These are phyloP conservation scores for Oemleria cerasiformis DNA, from an alignment of 306 rosid species.

Conservation along the genomic window DNA sequence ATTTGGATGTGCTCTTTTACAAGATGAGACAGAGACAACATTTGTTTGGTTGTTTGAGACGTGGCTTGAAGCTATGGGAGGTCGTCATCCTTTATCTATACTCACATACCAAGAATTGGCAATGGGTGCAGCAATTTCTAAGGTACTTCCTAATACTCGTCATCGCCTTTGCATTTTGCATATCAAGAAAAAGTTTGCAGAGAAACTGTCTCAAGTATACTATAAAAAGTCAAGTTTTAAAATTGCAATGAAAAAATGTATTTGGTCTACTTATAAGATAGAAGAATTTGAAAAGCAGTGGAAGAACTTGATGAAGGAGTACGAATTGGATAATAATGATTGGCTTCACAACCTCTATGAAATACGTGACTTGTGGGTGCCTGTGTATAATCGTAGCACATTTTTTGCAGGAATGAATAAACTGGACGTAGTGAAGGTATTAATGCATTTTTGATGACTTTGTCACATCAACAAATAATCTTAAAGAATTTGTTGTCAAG, in stretches of 20 bases:
- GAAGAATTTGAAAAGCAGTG: neutral
- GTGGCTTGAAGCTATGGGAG: neutral
- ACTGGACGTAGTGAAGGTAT: neutral
- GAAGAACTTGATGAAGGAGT: neutral
- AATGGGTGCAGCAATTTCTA: neutral
- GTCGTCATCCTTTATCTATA: neutral
- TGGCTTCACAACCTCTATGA: neutral
- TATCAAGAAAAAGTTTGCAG: neutral
- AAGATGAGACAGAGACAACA: neutral
- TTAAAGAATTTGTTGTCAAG: slow-evolving; percentile 11
- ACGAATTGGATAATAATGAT: neutral
- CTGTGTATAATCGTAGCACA: neutral
- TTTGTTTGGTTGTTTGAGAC: neutral
- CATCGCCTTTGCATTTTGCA: neutral
- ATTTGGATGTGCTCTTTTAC: slow-evolving; percentile 6
- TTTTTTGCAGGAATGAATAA: neutral
- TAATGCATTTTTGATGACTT: neutral
- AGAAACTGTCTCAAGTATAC: neutral
- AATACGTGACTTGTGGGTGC: neutral
- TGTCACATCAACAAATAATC: neutral
- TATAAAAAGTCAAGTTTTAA: neutral
- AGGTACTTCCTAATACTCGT: neutral
- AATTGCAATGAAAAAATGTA: neutral
- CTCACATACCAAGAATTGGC: neutral
- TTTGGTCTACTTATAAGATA: neutral